Evolutionary conservation across 768 basidiomycete species (phyloP).

Genomic region (Xerocomellus chrysenteron): DNA sequence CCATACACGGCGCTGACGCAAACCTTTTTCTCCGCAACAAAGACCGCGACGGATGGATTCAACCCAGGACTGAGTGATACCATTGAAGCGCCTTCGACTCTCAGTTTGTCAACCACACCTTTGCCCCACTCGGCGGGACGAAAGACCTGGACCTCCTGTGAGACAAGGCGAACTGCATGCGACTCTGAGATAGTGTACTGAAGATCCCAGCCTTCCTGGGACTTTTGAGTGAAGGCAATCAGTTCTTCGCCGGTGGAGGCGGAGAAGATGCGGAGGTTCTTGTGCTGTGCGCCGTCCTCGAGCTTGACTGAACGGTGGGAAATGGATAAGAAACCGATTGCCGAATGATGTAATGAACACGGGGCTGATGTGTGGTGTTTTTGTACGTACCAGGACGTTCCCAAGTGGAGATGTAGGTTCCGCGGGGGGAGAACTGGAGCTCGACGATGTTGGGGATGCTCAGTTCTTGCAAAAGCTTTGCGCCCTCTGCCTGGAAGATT

Average conservation of each 20-base stretch:
- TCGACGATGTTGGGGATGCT: conserved; percentile 75
- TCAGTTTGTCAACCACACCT: conserved; percentile 79
- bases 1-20: conserved; percentile 3
- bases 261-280: conserved; percentile 91
- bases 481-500: conserved; percentile 73
- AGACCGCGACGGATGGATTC: conserved; percentile 86
- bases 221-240: conserved; percentile 84
- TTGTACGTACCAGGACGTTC: conserved; percentile 70
- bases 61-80: conserved; percentile 78
- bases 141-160: conserved; percentile 81
- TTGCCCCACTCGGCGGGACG: conserved; percentile 77
- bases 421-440: conserved; percentile 88
- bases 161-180: conserved; percentile 78
- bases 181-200: conserved; percentile 91
- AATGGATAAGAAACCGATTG: conserved; percentile 12
- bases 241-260: conserved; percentile 85
- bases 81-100: conserved; percentile 77
- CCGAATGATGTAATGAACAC: conserved; percentile 17
- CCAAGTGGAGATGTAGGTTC: conserved; percentile 93
- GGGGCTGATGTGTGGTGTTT: conserved; percentile 18
- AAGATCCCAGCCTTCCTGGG: conserved; percentile 86
- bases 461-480: conserved; percentile 73
- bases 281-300: conserved; percentile 89
- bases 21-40: conserved; percentile 92
- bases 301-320: conserved; percentile 57